Evolutionary conservation across 2,329 filamentous ascomycete species (phyloP).

Genomic region (Penicillium sp.): DNA sequence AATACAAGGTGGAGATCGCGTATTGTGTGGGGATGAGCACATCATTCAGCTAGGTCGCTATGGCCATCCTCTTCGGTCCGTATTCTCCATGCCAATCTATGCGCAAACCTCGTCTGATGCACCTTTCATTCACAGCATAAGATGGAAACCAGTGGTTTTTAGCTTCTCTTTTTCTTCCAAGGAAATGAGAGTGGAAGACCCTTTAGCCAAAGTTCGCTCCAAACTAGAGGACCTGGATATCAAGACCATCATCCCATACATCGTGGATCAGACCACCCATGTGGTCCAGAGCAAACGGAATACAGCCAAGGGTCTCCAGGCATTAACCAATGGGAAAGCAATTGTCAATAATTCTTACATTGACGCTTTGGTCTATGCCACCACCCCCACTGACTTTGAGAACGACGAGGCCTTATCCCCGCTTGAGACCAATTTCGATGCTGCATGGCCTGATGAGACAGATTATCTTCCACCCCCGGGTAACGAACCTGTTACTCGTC

Average conservation of each 20-base stretch:
- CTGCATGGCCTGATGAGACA: constrained; percentile 73
- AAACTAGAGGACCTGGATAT: constrained; percentile 83
- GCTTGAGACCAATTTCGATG: constrained; percentile 78
- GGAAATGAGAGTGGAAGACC: constrained; percentile 64
- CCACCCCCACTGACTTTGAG: constrained; percentile 53
- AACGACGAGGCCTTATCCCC: constrained; percentile 53
- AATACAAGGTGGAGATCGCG: constrained; percentile 60
- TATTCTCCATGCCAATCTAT: neutral
- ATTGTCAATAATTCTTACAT: constrained; percentile 75
- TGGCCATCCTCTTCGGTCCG: constrained; percentile 52
- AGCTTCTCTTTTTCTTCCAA: constrained; percentile 75
- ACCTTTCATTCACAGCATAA: constrained; percentile 55
- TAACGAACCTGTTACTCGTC: constrained; percentile 70
- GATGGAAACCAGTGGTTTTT: constrained; percentile 78
- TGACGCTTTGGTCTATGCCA: constrained; percentile 66
- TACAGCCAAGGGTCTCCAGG: constrained; percentile 81
- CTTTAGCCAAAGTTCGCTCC: constrained; percentile 61
- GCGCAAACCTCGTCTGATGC: constrained; percentile 3
- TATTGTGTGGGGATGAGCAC: constrained; percentile 60
- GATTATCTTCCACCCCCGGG: constrained; percentile 72
- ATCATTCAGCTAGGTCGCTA: constrained; percentile 72
- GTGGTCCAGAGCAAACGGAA: constrained; percentile 88
- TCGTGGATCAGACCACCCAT: constrained; percentile 73
- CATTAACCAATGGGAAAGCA: constrained; percentile 75
- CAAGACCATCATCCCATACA: constrained; percentile 75